Base-by-base conservation (phyloP, 2,329 filamentous ascomycete genomes). In the Macroventuria anomochaeta region DNA sequence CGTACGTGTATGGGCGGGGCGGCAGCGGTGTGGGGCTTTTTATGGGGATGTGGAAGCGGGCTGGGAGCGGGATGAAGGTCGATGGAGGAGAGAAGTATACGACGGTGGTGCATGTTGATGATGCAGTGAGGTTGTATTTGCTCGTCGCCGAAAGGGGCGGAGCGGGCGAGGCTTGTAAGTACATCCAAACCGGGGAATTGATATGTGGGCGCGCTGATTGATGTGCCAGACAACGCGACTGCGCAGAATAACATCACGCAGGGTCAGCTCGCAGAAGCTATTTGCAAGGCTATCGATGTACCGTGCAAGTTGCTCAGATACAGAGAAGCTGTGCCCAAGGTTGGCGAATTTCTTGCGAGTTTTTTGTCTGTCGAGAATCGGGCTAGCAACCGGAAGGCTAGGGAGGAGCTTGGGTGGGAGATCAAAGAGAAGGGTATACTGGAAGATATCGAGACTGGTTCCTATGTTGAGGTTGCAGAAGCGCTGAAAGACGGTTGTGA, bases 1-100 rank as follows among this genome's bases (percentile, higher is more conserved):
- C 77, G 0, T 80, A 67, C 21, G 78, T 81, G 0, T 79, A 81
- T 57, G 79, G 79, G 2, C 70, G 69, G 11, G 77, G 72, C 1
- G 77, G 74, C 8, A 75, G 72, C 50, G 73, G 73, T 3, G 52
- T 64, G 1, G 26, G n/a, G 17, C 20, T 53, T 2, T 65, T 71
- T 21, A 64, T 78, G 20, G 42, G 51, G n/a, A 57, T 74, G 46
- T 68, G 77, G 48, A 71, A 76, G 63, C 15, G 55, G 10, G 58
- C 66, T 4, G 71, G 68, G 60, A 12, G 49, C 65, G 37, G 40
- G 11, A 34, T 56, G 25, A 61, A 58, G 21, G 73, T 76, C 5
- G 59, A 64, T 11, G 48, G 50, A 0, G 58, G 57, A 0, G 29
- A 28, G 61, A 68, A 1, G 39, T 59, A 5, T 65, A 72, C 47